These are phyloP conservation scores for Cyberlindnera nakhonratchasimensis DNA, from an alignment of 805 yeast species.

Conservation along the genomic window DNA sequence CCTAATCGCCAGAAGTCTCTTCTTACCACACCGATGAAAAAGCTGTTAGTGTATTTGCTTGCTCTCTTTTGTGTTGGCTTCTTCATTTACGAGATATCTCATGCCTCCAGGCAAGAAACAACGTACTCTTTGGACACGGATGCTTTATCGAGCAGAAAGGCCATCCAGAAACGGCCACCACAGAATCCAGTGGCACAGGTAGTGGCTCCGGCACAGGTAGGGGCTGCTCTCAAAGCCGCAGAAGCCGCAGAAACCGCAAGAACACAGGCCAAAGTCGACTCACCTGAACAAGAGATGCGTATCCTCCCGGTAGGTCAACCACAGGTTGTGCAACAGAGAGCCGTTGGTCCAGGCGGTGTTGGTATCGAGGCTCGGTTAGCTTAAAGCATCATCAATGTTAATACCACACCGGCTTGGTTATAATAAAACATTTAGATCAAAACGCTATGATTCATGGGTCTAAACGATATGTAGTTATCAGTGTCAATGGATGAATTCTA, in stretches of 20 bases:
- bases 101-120: constrained; percentile 16
- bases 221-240: too few species aligned
- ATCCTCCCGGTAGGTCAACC: constrained; percentile 12
- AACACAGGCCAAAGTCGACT: neutral
- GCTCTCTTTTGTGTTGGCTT: constrained; percentile 33
- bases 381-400: neutral
- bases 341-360: constrained; percentile 12
- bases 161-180: neutral
- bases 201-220: too few species aligned
- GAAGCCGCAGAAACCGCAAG: neutral
- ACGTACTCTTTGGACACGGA: constrained; percentile 29
- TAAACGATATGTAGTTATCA: too few species aligned
- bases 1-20: constrained; percentile 26
- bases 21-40: constrained; percentile 48
- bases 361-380: constrained; percentile 1
- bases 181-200: too few species aligned
- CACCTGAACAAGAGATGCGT: neutral
- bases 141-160: neutral
- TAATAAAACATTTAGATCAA: too few species aligned
- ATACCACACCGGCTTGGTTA: too few species aligned
- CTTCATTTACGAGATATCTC: constrained; percentile 29
- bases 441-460: too few species aligned
- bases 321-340: constrained; percentile 10
- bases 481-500: too few species aligned
- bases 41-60: constrained; percentile 36